These are phyloP conservation scores for Blastocystis sp. DNA, from an alignment of 352 stramenopile species.

Conservation along the genomic window DNA sequence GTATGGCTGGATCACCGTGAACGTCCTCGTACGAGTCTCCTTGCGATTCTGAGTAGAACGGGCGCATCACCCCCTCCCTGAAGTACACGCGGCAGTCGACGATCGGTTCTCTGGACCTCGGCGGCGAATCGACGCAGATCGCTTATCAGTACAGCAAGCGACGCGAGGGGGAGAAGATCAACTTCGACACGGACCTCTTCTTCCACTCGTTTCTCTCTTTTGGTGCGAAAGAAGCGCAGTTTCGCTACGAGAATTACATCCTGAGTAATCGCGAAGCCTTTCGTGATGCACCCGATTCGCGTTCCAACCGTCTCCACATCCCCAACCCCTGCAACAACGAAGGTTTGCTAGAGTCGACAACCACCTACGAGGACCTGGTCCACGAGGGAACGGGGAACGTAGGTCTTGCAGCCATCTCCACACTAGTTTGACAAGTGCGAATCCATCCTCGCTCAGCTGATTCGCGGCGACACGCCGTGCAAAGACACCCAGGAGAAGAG, in stretches of 20 bases:
- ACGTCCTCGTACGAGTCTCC: constrained; percentile 23
- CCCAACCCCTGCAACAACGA: constrained; percentile 34
- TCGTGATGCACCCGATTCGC: not conserved
- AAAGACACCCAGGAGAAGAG: not conserved
- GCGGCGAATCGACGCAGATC: constrained; percentile 52
- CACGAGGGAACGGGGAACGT: constrained; percentile 57
- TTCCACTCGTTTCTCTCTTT: constrained; percentile 45
- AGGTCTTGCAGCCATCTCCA: not conserved
- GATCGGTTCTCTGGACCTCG: constrained; percentile 30
- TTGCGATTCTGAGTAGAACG: not conserved
- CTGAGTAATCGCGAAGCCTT: constrained; percentile 37
- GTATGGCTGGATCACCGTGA: constrained; percentile 58
- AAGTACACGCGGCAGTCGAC: not conserved
- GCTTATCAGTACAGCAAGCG: not conserved
- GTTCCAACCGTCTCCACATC: not conserved
- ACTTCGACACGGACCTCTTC: constrained; percentile 34
- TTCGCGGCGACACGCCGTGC: constrained; percentile 25
- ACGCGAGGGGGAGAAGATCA: not conserved
- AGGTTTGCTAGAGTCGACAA: not conserved
- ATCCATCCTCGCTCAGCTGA: not conserved
- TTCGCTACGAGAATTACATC: constrained; percentile 29
- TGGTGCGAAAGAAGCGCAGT: constrained; percentile 52
- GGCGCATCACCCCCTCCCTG: constrained; percentile 31
- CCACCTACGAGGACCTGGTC: not conserved
- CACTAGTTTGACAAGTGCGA: constrained; percentile 34